A percentile compares a stretch with the other conserved stretches of the same genome.
phyloP scores from a whole-genome alignment of 1,284 basidiomycete species.

The Amylostereum areolatum region DNA sequence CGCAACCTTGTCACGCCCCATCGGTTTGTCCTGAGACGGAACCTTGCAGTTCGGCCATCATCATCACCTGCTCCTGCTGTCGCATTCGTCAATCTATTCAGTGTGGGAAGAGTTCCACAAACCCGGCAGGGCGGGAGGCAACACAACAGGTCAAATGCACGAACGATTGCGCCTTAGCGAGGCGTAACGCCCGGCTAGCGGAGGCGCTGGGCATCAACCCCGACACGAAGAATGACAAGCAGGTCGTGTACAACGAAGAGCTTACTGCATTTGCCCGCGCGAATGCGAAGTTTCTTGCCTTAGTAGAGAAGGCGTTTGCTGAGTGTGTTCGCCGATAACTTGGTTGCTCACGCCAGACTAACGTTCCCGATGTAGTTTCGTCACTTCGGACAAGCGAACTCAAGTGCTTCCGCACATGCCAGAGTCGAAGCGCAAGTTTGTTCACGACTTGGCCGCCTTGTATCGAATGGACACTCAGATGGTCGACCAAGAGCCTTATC shows the following conservation, averaged over 20 bases:
- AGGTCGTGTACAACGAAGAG: not conserved
- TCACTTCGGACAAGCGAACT: slow-evolving; percentile 59
- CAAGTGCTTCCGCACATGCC: slow-evolving; percentile 83
- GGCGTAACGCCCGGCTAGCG: slow-evolving; percentile 81
- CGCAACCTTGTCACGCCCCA: slow-evolving; percentile 78
- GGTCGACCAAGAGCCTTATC: slow-evolving; percentile 81
- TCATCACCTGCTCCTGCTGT: slow-evolving; percentile 75
- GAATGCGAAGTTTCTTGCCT: slow-evolving; percentile 61
- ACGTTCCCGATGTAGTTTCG: slow-evolving; percentile 52
- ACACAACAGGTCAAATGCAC: slow-evolving; percentile 63
- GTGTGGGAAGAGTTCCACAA: slow-evolving; percentile 57
- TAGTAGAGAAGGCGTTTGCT: slow-evolving; percentile 75
- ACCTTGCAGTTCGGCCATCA: slow-evolving; percentile 64
- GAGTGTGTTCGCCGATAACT: slow-evolving; percentile 64
- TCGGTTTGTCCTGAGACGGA: slow-evolving; percentile 74
- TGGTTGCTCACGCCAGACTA: too few species aligned
- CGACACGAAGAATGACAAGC: slow-evolving; percentile 26
- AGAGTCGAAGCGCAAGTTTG: slow-evolving; percentile 70
- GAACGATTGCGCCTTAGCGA: slow-evolving; percentile 74
- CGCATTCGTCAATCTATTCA: slow-evolving; percentile 65
- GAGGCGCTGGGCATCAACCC: slow-evolving; percentile 80
- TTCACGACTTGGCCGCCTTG: slow-evolving; percentile 67
- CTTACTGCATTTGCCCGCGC: slow-evolving; percentile 42
- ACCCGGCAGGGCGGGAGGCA: slow-evolving; percentile 34
- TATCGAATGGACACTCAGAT: slow-evolving; percentile 81